These are phyloP conservation scores for Talaromyces sp. DNA, from an alignment of 2,329 filamentous ascomycete species.

Conservation along the genomic window DNA sequence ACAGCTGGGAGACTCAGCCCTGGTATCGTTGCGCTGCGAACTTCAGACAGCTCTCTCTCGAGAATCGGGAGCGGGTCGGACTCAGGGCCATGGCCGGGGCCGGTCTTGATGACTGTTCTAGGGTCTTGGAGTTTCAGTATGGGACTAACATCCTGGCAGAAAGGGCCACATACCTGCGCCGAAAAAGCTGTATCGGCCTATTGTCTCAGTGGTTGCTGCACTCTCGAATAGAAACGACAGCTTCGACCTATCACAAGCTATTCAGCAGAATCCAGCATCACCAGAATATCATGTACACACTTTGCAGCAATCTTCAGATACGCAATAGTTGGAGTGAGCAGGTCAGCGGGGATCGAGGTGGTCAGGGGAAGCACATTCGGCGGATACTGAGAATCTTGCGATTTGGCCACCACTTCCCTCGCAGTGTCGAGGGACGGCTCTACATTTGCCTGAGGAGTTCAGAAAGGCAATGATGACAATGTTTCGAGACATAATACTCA, in stretches of 20 bases:
- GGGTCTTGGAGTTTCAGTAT: conserved; percentile 47
- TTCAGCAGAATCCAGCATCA: not conserved
- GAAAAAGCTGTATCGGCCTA: conserved; percentile 94
- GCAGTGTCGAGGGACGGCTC: conserved; percentile 64
- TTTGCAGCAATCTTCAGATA: conserved; percentile 86
- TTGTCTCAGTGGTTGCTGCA: conserved; percentile 85
- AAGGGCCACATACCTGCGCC: conserved; percentile 63
- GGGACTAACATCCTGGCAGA: not conserved
- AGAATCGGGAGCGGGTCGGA: conserved; percentile 81
- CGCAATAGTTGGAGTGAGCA: conserved; percentile 87
- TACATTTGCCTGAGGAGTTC: conserved; percentile 44
- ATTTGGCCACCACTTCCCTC: conserved; percentile 54
- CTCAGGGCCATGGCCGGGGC: conserved; percentile 79
- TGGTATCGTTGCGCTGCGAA: conserved; percentile 78
- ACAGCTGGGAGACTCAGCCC: conserved; percentile 79
- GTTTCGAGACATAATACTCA: not conserved
- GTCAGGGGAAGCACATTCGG: conserved; percentile 81
- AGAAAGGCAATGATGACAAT: not conserved
- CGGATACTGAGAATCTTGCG: conserved; percentile 53
- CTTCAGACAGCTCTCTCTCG: conserved; percentile 76
- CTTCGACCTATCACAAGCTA: conserved; percentile 53
- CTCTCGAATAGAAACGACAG: conserved; percentile 96
- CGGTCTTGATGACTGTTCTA: conserved; percentile 79
- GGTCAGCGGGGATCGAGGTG: conserved; percentile 83
- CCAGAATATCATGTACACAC: conserved; percentile 46